Percentiles rank a stretch among this genome's conserved stretches.
phyloP scores from a whole-genome alignment of 345 rosid species.

The Salix caprea region DNA sequence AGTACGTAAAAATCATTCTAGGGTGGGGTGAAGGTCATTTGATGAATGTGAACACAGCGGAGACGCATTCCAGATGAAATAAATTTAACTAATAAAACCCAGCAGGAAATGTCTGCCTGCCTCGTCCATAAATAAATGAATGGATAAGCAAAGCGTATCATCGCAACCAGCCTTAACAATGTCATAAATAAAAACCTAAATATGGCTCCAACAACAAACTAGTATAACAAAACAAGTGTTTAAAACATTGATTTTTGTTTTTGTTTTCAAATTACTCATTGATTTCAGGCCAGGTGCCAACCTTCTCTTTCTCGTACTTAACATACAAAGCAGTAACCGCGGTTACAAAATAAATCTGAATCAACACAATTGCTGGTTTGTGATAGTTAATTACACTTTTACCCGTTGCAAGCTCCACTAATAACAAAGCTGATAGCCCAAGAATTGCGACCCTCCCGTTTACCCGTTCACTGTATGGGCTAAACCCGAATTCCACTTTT shows the following conservation, averaged over 20 bases:
- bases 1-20: no score
- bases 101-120: no score
- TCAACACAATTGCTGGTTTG: constrained; percentile 61
- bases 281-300: constrained; percentile 62
- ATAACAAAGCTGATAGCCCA: constrained; percentile 65
- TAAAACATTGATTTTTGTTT: not conserved
- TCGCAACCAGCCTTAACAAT: no score
- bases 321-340: constrained; percentile 59
- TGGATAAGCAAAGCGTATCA: no score
- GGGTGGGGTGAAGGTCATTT: not conserved
- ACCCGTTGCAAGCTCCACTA: constrained; percentile 90
- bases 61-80: not conserved
- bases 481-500: constrained; percentile 81
- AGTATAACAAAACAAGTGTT: not conserved
- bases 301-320: constrained; percentile 72
- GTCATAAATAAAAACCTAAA: not conserved
- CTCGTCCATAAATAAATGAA: no score
- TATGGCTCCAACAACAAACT: not conserved
- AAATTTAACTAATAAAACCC: no score
- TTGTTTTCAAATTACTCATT: not conserved
- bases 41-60: not conserved
- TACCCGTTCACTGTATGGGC: constrained; percentile 58
- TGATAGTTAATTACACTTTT: constrained; percentile 74
- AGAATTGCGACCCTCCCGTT: constrained; percentile 73
- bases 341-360: constrained; percentile 69